Conservation (phyloP, 108 stramenopile genomes). For the Cyclotella atomus region DNA sequence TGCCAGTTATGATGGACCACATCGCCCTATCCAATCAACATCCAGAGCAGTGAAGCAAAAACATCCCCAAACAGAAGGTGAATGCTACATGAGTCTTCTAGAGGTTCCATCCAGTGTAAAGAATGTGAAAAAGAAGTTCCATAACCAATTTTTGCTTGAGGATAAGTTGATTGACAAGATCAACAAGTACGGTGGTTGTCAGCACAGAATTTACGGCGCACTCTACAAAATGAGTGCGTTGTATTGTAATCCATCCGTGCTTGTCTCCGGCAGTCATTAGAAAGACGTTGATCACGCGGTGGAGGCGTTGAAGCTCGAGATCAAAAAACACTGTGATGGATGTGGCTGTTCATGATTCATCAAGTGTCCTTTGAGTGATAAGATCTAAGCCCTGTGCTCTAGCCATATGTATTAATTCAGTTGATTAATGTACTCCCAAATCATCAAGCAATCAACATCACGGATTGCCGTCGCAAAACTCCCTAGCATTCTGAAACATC, state of each 20-base stretch:
- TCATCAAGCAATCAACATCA: too few species aligned
- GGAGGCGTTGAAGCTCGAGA: not conserved
- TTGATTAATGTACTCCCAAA: too few species aligned
- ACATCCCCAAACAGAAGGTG: not conserved
- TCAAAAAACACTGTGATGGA: not conserved
- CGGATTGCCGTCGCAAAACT: slow-evolving; percentile 82
- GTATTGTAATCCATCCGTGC: not conserved
- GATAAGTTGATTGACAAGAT: not conserved
- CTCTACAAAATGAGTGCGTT: not conserved
- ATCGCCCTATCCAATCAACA: not conserved
- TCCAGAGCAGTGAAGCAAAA: not conserved
- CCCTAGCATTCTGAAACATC: slow-evolving; percentile 99
- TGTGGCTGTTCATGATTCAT: not conserved
- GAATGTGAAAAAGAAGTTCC: not conserved
- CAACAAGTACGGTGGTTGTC: not conserved
- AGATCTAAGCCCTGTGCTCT: not conserved
- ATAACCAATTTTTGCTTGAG: not conserved
- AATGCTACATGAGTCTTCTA: not conserved
- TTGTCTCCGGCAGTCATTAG: not conserved
- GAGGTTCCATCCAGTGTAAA: not conserved
- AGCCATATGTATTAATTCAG: too few species aligned
- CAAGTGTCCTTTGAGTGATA: not conserved
- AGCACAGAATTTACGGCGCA: not conserved
- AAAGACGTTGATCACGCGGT: not conserved
- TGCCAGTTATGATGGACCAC: not conserved